A percentile compares a stretch with the other conserved stretches of the same genome.
Evolutionary conservation across 345 rosid species (phyloP).

Genomic region (Eutrema yunnanense): DNA sequence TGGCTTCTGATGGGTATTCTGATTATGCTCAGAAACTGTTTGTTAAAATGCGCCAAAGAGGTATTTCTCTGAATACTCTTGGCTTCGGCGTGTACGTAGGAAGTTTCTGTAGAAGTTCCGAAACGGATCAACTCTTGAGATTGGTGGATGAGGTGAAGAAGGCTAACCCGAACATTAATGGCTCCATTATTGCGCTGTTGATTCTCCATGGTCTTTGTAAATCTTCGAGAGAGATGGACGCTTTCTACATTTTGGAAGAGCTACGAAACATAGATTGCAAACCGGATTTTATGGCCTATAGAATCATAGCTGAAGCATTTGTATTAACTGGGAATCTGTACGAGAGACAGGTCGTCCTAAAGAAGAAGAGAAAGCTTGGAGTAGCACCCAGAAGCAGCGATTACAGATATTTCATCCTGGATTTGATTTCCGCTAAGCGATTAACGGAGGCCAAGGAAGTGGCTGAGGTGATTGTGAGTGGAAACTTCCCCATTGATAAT

Average conservation of each 20-base stretch:
- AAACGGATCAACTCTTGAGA: constrained; percentile 36
- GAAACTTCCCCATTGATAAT: constrained; percentile 69
- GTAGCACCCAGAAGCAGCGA: constrained; percentile 81
- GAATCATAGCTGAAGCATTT: constrained; percentile 74
- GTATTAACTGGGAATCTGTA: constrained; percentile 40
- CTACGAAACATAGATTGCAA: constrained; percentile 62
- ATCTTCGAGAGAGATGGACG: constrained; percentile 55
- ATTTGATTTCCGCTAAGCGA: constrained; percentile 51
- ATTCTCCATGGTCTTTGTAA: constrained; percentile 68
- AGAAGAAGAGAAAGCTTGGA: constrained; percentile 89
- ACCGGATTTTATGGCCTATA: constrained; percentile 90
- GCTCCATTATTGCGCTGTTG: constrained; percentile 66
- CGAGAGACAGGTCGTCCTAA: constrained; percentile 54
- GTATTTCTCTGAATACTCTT: constrained; percentile 43
- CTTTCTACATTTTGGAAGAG: constrained; percentile 59
- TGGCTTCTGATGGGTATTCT: constrained; percentile 47
- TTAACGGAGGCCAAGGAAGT: constrained; percentile 61
- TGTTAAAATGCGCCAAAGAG: constrained; percentile 51
- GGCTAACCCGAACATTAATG: constrained; percentile 39
- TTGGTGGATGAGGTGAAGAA: constrained; percentile 47
- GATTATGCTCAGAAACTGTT: constrained; percentile 50
- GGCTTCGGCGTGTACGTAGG: constrained; percentile 77
- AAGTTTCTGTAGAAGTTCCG: constrained; percentile 39
- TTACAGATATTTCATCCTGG: constrained; percentile 57
- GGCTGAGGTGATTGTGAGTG: constrained; percentile 58